Evolutionary conservation across 1,139 yeast species (phyloP).

Genomic region (Taphrina betulina): DNA sequence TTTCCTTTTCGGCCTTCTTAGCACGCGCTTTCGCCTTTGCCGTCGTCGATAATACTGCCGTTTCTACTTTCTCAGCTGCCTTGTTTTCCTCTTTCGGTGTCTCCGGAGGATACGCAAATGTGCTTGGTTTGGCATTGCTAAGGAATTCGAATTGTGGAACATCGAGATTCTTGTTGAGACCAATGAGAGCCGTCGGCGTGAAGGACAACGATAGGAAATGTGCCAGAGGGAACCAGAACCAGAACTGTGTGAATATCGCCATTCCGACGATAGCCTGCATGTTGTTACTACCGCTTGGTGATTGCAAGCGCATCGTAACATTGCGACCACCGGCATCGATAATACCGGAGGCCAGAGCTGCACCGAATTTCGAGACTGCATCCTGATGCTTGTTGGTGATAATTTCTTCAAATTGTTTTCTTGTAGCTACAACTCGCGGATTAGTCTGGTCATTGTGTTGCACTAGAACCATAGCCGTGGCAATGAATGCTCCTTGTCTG

Average conservation of each 20-base stretch:
- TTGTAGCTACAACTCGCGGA: constrained; percentile 76
- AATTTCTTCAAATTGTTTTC: constrained; percentile 70
- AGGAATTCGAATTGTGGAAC: constrained; percentile 80
- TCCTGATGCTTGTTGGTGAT: constrained; percentile 89
- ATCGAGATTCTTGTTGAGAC: constrained; percentile 79
- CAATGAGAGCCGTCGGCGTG: constrained; percentile 87
- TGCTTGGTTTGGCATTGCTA: constrained; percentile 76
- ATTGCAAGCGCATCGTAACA: constrained; percentile 89
- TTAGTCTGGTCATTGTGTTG: constrained; percentile 86
- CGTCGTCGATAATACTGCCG: constrained; percentile 93
- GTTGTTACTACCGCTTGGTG: constrained; percentile 87
- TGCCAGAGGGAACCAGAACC: constrained; percentile 99
- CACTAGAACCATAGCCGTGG: constrained; percentile 85
- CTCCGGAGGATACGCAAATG: constrained; percentile 89
- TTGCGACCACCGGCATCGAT: constrained; percentile 99
- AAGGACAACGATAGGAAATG: constrained; percentile 90
- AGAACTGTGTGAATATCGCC: constrained; percentile 83
- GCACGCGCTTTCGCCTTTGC: constrained; percentile 91
- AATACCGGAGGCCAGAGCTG: constrained; percentile 94
- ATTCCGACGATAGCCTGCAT: constrained; percentile 90
- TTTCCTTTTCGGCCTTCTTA: constrained; percentile 58
- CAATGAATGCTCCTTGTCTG: constrained; percentile 95
- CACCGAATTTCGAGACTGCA: constrained; percentile 96
- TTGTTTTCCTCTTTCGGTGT: constrained; percentile 75
- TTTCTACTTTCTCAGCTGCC: constrained; percentile 83